phyloP scores from a whole-genome alignment of 441 rosid species.

The Gossypium trilobum region DNA sequence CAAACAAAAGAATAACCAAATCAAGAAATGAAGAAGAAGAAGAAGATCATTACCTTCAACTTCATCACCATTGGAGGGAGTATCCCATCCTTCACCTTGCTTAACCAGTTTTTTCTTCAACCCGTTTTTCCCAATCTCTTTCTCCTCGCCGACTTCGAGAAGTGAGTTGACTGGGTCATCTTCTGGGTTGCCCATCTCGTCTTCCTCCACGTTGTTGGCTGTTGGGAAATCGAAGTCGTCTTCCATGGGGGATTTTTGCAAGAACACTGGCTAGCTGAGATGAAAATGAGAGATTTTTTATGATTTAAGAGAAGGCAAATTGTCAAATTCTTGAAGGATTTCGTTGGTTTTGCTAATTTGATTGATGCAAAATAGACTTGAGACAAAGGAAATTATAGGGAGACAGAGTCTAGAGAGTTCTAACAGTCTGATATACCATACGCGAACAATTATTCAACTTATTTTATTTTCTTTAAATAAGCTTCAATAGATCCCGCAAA shows the following conservation, averaged over 20 bases:
- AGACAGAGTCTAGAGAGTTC: constrained; percentile 16
- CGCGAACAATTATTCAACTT: no score
- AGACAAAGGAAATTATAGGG: neutral
- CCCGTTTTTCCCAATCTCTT: constrained; percentile 54
- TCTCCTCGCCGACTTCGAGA: constrained; percentile 55
- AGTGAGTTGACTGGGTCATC: constrained; percentile 15
- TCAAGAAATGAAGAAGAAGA: neutral
- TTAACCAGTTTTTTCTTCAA: constrained; percentile 61
- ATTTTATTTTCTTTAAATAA: no score
- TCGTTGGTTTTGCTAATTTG: neutral
- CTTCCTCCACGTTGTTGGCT: constrained; percentile 22
- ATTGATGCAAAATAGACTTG: neutral
- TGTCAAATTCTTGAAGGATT: neutral
- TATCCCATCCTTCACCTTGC: constrained; percentile 61
- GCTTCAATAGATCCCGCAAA: no score
- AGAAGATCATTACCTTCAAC: constrained; percentile 45
- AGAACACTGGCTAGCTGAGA: neutral
- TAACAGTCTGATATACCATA: neutral
- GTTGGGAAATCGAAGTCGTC: constrained; percentile 53
- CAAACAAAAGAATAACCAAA: neutral
- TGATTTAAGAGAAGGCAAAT: neutral
- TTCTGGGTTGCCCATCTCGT: constrained; percentile 21
- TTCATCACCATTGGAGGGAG: constrained; percentile 61
- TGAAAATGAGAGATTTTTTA: neutral
- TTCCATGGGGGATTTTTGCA: constrained; percentile 23